Base-by-base conservation (phyloP, 2,329 filamentous ascomycete genomes). In the Acarospora socialis region DNA sequence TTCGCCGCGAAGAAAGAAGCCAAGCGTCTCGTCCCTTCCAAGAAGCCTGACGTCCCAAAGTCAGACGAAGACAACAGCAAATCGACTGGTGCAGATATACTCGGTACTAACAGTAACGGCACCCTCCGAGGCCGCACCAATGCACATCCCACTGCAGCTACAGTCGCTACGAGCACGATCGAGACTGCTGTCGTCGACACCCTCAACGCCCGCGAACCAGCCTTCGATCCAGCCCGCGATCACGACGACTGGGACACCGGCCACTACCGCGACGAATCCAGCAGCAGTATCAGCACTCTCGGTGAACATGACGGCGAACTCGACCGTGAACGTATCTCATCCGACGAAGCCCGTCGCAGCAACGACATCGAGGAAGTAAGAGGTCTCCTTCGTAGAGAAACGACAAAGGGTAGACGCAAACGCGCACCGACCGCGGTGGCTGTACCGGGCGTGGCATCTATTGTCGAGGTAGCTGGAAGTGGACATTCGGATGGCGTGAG, bases 1-100 rank as follows among this genome's bases (percentile, higher is more conserved):
- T 66, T 70, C 20, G 61, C 61, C 1, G 59, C 68, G 35, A 61
- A 63, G 1, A 77, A 80, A 49, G 74, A 81, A 39, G 70, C 64
- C 4, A 63, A 60, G 33, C 74, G 82, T 20, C 56, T 92, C 46
- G 60, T 80, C 4, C 77, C 80, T 2, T 48, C 43, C 3, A 46
- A 42, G 19, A 36, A 36, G 19, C 34, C 33, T 13, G 32, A 34
- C n/a, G n/a, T n/a, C n/a, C n/a, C n/a, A n/a, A n/a, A n/a, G n/a
- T n/a, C n/a, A n/a, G n/a, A n/a, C n/a, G n/a, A n/a, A n/a, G n/a
- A n/a, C n/a, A n/a, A n/a, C n/a, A n/a, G n/a, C n/a, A n/a, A n/a
- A n/a, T n/a, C n/a, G n/a, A n/a, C n/a, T n/a, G n/a, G n/a, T n/a
- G 30, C 38, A 46, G 15, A 39, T 43, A 37, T 43, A 49, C 31